A percentile compares a stretch with the other conserved stretches of the same genome.
phyloP scores from a whole-genome alignment of 805 yeast genomes.

The Saccharomyces eubayanus region DNA sequence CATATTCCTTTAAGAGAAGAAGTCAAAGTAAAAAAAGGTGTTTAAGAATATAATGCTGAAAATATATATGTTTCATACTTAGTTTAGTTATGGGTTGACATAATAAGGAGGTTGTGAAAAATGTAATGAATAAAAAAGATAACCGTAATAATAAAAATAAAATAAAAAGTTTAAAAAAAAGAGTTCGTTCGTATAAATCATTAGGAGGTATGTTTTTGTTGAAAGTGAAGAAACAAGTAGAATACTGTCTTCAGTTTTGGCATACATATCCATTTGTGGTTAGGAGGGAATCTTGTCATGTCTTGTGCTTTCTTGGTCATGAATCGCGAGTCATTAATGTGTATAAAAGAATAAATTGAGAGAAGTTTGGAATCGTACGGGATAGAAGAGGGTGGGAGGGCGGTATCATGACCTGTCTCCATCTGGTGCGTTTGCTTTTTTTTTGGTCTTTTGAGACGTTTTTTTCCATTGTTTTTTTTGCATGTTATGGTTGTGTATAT shows the following conservation, averaged over 20 bases:
- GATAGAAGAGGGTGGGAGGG: background rate
- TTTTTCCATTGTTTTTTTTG: background rate
- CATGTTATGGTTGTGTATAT: background rate
- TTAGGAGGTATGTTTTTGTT: background rate
- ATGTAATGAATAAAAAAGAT: background rate
- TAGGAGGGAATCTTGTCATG: background rate
- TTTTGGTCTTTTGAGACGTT: background rate
- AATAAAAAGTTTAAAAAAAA: background rate
- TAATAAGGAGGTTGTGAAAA: background rate
- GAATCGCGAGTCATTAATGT: background rate
- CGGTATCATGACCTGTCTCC: background rate
- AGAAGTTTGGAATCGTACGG: background rate
- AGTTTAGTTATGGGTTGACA: background rate
- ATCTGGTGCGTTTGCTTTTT: background rate
- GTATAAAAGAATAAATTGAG: background rate
- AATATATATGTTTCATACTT: background rate
- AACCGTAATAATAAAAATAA: background rate
- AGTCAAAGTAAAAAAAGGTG: background rate
- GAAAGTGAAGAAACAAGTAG: background rate
- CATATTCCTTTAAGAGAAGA: background rate
- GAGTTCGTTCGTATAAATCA: background rate
- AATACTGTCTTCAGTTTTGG: background rate
- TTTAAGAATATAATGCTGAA: background rate
- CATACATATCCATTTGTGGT: background rate
- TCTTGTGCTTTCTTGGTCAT: background rate